A percentile compares a stretch with the other conserved stretches of the same genome.
phyloP scores from a whole-genome alignment of 257 asterid species.

The Rauvolfia tetraphylla region DNA sequence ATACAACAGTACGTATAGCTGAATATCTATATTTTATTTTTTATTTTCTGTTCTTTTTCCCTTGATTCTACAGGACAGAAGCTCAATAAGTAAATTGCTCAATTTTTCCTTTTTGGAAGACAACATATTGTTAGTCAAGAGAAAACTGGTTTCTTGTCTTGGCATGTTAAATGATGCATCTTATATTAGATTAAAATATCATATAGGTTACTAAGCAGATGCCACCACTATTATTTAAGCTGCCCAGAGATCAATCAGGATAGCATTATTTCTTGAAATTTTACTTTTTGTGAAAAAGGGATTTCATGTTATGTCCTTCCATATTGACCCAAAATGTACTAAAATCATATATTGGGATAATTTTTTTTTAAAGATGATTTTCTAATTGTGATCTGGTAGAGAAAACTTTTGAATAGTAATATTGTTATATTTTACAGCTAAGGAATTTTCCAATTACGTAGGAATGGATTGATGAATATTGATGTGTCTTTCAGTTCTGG shows the following conservation, averaged over 20 bases:
- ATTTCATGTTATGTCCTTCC: neutral
- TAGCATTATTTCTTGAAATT: neutral
- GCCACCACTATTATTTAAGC: neutral
- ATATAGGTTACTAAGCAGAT: neutral
- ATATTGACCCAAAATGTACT: neutral
- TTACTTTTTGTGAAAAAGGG: neutral
- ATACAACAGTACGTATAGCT: conserved; percentile 16
- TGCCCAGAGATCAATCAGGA: neutral
- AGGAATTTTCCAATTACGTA: neutral
- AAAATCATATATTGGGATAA: no score
- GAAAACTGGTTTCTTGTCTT: neutral
- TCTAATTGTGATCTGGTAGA: neutral
- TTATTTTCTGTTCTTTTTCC: neutral
- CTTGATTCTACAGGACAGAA: neutral
- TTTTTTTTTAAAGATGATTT: neutral
- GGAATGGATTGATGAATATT: neutral
- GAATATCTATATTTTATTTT: neutral
- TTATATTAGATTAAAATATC: neutral
- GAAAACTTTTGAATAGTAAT: neutral
- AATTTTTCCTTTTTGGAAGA: neutral
- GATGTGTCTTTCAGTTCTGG: conserved; percentile 19
- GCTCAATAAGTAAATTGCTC: neutral
- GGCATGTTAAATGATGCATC: neutral
- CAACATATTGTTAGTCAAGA: neutral
- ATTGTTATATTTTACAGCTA: neutral